phyloP scores from a whole-genome alignment of 2,329 filamentous ascomycete genomes.

The Beauveria sp. region DNA sequence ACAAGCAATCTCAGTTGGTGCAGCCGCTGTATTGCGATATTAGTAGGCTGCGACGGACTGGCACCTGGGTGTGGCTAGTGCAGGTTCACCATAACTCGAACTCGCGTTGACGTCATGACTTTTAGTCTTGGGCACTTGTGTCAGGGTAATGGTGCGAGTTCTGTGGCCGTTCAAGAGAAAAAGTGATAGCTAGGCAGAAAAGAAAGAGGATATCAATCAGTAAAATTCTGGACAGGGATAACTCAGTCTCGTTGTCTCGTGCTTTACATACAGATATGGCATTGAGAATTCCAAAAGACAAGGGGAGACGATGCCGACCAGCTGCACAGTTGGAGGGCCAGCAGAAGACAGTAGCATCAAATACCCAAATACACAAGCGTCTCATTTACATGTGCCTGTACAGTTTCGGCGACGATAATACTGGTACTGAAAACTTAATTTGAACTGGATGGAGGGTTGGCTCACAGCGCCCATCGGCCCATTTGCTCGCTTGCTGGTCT shows the following conservation, averaged over 20 bases:
- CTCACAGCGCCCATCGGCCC: not conserved
- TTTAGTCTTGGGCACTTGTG: not conserved
- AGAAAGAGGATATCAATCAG: not conserved
- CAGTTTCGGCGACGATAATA: no score
- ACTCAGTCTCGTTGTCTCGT: no score
- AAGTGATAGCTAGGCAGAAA: no score
- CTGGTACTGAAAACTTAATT: not conserved
- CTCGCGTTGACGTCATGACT: constrained; percentile 11
- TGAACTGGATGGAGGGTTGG: no score
- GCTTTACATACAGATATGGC: not conserved
- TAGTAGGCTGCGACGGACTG: not conserved
- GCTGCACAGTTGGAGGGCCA: not conserved
- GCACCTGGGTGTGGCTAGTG: constrained; percentile 5
- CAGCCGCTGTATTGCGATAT: not conserved
- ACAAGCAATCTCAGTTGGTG: not conserved
- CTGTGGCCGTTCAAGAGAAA: not conserved
- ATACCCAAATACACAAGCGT: no score
- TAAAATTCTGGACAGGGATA: no score
- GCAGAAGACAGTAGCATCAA: not conserved
- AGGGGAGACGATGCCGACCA: not conserved
- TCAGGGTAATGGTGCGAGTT: not conserved
- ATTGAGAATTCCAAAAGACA: not conserved
- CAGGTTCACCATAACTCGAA: not conserved
- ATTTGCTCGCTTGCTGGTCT: constrained; percentile 2
- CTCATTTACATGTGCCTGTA: no score